phyloP scores from a whole-genome alignment of 1,284 basidiomycete species.

The Sporisorium iseilematis-ciliati region DNA sequence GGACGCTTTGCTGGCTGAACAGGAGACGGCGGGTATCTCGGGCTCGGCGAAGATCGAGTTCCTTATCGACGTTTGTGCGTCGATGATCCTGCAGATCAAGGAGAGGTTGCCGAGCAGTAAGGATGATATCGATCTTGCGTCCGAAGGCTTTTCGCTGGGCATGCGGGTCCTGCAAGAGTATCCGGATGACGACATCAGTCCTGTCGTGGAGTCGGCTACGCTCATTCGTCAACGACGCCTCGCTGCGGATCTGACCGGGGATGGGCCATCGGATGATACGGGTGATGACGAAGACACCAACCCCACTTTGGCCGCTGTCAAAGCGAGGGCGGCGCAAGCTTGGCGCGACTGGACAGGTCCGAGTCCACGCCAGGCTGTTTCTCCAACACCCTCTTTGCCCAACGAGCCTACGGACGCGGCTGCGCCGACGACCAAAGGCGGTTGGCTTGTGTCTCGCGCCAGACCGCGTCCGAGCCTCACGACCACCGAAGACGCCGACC shows the following conservation, averaged over 20 bases:
- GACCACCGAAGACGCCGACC: constrained; percentile 22
- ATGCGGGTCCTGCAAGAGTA: constrained; percentile 62
- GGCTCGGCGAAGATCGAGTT: constrained; percentile 63
- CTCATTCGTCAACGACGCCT: constrained; percentile 56
- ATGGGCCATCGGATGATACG: constrained; percentile 54
- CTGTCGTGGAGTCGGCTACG: constrained; percentile 58
- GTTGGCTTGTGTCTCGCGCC: constrained; percentile 43
- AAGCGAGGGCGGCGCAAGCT: constrained; percentile 39
- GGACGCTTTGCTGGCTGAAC: constrained; percentile 65
- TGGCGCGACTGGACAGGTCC: constrained; percentile 43
- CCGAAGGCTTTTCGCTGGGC: constrained; percentile 54
- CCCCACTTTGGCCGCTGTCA: constrained; percentile 23
- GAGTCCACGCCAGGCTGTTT: constrained; percentile 8
- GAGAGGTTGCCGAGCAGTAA: constrained; percentile 23
- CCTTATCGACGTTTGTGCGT: constrained; percentile 65
- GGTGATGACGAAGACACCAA: constrained; percentile 34
- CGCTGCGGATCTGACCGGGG: constrained; percentile 60
- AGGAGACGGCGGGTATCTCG: constrained; percentile 23
- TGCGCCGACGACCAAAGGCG: constrained; percentile 26
- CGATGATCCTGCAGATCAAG: constrained; percentile 59
- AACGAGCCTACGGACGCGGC: constrained; percentile 3
- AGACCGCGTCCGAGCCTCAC: constrained; percentile 13
- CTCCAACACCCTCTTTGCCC: not conserved
- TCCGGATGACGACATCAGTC: constrained; percentile 59
- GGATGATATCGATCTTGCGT: constrained; percentile 28